Percentiles rank a stretch among this genome's conserved stretches.
Conservation (phyloP, 768 basidiomycete genomes). For the Psilocybe cubensis region DNA sequence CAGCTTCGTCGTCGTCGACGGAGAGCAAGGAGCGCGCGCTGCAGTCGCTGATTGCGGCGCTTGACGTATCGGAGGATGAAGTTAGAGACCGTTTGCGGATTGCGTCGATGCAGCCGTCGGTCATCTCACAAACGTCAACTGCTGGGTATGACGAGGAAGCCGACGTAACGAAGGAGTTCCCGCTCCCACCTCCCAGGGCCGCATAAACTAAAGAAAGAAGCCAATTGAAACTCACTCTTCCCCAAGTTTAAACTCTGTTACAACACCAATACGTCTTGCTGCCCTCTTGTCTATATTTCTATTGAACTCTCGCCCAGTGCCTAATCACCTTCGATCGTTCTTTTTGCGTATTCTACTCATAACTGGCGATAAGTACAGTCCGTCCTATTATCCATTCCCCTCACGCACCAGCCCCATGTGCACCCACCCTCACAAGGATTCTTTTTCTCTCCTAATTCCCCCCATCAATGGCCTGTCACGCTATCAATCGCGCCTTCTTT, state of each 20-base stretch:
- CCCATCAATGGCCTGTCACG: not conserved
- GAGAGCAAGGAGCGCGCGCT: constrained; percentile 57
- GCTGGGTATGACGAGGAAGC: constrained; percentile 41
- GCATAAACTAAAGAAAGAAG: not conserved
- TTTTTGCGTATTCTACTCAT: not conserved
- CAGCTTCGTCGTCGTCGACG: constrained; percentile 40
- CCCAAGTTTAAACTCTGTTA: not conserved
- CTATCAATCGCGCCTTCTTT: no score
- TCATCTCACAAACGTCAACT: constrained; percentile 34
- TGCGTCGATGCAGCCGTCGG: constrained; percentile 61
- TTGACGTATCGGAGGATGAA: constrained; percentile 52
- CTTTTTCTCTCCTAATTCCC: not conserved
- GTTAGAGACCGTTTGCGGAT: constrained; percentile 55
- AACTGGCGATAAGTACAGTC: not conserved
- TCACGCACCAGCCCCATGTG: no score
- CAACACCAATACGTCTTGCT: no score
- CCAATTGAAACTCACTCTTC: not conserved
- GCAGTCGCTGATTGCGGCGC: constrained; percentile 69
- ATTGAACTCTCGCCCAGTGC: not conserved
- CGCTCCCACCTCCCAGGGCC: constrained; percentile 36
- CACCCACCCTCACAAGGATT: not conserved
- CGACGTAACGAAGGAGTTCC: constrained; percentile 42
- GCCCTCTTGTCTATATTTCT: not conserved
- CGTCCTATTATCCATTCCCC: not conserved
- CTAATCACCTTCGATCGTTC: not conserved